These are phyloP conservation scores for Dioscorea dumetorum DNA, from an alignment of 106 monocot genomes.

Conservation along the genomic window DNA sequence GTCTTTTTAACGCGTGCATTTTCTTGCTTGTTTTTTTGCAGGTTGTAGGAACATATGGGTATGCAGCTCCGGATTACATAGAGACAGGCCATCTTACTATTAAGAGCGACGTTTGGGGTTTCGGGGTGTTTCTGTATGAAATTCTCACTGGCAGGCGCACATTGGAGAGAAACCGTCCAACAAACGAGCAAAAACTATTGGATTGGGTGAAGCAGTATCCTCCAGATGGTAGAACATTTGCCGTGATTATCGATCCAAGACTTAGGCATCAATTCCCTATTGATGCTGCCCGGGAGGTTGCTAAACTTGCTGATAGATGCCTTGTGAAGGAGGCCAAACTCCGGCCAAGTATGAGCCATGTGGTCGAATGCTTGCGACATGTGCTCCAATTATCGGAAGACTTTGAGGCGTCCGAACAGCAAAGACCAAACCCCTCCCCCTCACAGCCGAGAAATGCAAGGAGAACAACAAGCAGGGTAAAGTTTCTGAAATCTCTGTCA, in stretches of 20 bases:
- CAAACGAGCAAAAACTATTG: conserved; percentile 26
- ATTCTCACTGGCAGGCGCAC: conserved; percentile 34
- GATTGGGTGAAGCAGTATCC: conserved; percentile 38
- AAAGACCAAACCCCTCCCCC: too few species aligned
- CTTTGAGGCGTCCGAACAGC: too few species aligned
- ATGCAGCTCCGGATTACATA: conserved; percentile 39
- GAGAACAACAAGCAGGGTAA: too few species aligned
- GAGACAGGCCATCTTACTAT: conserved; percentile 42
- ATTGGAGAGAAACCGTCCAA: conserved; percentile 22
- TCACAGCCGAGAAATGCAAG: too few species aligned
- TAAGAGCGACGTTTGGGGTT: conserved; percentile 36
- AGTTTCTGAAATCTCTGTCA: too few species aligned
- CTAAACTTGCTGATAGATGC: conserved; percentile 28
- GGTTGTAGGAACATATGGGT: conserved; percentile 37
- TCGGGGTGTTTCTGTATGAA: conserved; percentile 37
- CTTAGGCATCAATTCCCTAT: conserved; percentile 16
- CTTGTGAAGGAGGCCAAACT: conserved; percentile 23
- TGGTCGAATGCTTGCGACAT: conserved; percentile 11
- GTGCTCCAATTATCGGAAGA: neutral
- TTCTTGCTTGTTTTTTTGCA: neutral
- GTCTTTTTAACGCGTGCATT: too few species aligned
- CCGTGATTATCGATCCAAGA: conserved; percentile 37
- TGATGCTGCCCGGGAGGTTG: conserved; percentile 24
- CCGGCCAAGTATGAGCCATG: conserved; percentile 29
- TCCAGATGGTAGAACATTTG: conserved; percentile 21